Conservation (phyloP, 2,329 filamentous ascomycete species). For the Phaeosphaeriaceae sp. region DNA sequence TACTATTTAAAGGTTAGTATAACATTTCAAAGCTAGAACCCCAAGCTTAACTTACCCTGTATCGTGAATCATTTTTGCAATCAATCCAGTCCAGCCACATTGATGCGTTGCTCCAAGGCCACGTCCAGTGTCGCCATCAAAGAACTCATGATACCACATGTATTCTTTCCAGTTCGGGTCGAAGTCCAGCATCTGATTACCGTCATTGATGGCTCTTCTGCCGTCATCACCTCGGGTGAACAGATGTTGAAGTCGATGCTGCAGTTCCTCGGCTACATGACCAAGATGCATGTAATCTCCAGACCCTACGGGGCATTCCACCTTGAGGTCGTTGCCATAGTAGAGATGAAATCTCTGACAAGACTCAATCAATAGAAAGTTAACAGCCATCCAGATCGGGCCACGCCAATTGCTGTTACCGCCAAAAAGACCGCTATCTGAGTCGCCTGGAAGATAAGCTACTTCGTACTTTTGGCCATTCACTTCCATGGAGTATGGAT, state of each 20-base stretch:
- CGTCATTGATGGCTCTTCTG: conserved; percentile 84
- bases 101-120: conserved; percentile 93
- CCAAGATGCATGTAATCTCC: conserved; percentile 96
- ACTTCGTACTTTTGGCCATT: conserved; percentile 90
- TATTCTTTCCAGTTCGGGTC: conserved; percentile 93
- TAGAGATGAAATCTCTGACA: conserved; percentile 96
- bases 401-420: conserved; percentile 98
- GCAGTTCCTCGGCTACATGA: conserved; percentile 91
- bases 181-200: conserved; percentile 85
- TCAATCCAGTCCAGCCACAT: conserved; percentile 93
- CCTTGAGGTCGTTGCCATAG: conserved; percentile 85
- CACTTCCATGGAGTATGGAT: conserved; percentile 94
- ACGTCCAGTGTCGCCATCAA: conserved; percentile 88
- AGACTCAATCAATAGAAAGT: conserved; percentile 92
- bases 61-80: conserved; percentile 97
- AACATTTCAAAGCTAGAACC: not conserved
- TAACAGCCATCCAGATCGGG: conserved; percentile 94
- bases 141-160: conserved; percentile 97
- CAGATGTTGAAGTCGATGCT: conserved; percentile 91
- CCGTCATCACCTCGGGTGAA: conserved; percentile 86
- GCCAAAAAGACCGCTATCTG: conserved; percentile 91
- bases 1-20: conserved; percentile 52
- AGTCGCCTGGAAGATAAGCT: conserved; percentile 91
- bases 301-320: conserved; percentile 92
- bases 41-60: conserved; percentile 74